Evolutionary conservation across 2,329 filamentous ascomycete species (phyloP).

Genomic region (Epicoccum sorghinum): DNA sequence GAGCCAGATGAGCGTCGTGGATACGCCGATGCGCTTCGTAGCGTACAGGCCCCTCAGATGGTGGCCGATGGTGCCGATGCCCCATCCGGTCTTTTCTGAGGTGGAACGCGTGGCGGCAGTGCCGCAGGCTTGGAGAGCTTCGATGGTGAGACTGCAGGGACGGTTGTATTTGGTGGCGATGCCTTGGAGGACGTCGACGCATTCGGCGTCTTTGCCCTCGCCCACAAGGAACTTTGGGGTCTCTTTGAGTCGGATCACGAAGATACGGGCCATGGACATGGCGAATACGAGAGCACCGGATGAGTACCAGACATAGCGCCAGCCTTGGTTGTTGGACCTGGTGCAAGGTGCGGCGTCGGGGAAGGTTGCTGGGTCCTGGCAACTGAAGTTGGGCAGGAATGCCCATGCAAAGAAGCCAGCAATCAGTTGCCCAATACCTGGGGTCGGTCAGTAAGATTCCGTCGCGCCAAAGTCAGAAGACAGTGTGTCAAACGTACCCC

Average conservation of each 20-base stretch:
- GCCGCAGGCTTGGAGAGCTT: constrained; percentile 57
- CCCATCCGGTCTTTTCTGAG: constrained; percentile 43
- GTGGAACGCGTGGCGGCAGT: constrained; percentile 27
- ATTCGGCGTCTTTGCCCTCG: constrained; percentile 59
- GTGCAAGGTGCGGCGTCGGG: constrained; percentile 54
- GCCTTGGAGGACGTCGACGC: constrained; percentile 55
- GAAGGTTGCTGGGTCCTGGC: constrained; percentile 42
- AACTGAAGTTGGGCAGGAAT: constrained; percentile 59
- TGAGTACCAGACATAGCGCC: constrained; percentile 64
- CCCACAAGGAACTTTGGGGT: constrained; percentile 64
- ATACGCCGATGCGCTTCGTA: constrained; percentile 64
- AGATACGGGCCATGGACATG: constrained; percentile 60
- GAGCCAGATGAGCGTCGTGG: constrained; percentile 69
- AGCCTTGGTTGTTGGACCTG: constrained; percentile 60
- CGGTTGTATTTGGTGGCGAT: constrained; percentile 61
- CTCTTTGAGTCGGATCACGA: constrained; percentile 60
- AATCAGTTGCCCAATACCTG: constrained; percentile 56
- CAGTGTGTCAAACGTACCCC: constrained; percentile 44
- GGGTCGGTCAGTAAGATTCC: constrained; percentile 8
- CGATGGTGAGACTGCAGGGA: constrained; percentile 58
- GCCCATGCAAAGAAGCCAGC: constrained; percentile 62
- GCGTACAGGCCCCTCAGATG: constrained; percentile 71
- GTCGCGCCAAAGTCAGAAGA: too few species aligned
- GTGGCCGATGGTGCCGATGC: constrained; percentile 48
- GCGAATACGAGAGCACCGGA: constrained; percentile 61